Evolutionary conservation across 2,329 filamentous ascomycete species (phyloP), one percentile per base, ranked within the genome.

Genomic region (Claviceps pazoutovae): DNA sequence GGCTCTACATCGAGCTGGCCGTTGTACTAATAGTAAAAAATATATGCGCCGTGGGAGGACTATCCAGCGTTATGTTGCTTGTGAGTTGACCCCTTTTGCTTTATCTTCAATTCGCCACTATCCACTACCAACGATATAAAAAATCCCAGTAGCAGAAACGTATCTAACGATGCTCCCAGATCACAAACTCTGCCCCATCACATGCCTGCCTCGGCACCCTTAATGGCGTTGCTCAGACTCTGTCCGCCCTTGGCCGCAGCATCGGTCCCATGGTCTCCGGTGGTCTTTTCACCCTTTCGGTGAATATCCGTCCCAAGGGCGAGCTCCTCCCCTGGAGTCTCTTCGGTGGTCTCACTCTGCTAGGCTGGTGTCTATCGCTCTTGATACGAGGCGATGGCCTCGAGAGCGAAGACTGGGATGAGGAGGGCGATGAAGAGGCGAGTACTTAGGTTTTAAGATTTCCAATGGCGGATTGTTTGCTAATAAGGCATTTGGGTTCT

Each of bases 201-300:
- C 80, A 91, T 65, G 82, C 85, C 5, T 89, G 87, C 0, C 77
- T 98, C 0, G 93, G 93, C 3, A 89, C 88, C 0, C 75, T 98
- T 26, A 96, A 98, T 62, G 93, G 93, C 9, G 78, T 97, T 36
- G 93, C 93, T 0, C 93, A 98, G 67, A 95, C 89, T 0, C 79
- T 98, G 0, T 95, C 88, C 0, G 93, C 93, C 0, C 88, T 87
- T 0, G 93, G 93, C 8, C 82, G 93, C 54, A 89, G 90, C 44
- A 78, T 88, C 0, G 93, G 93, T 0, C 93, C 93, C 0, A 90
- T 97, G 57, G 72, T 95, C 0, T 93, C 89, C 0, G 93, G 93
- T 0, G 83, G 83, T 0, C 72, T 98, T 0, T 98, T 95, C 66
- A 88, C 88, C 0, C 71, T 91, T 1, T 84, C 88, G 0, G 84